phyloP scores from a whole-genome alignment of 768 basidiomycete species.

The Kwoniella mangroviensis region DNA sequence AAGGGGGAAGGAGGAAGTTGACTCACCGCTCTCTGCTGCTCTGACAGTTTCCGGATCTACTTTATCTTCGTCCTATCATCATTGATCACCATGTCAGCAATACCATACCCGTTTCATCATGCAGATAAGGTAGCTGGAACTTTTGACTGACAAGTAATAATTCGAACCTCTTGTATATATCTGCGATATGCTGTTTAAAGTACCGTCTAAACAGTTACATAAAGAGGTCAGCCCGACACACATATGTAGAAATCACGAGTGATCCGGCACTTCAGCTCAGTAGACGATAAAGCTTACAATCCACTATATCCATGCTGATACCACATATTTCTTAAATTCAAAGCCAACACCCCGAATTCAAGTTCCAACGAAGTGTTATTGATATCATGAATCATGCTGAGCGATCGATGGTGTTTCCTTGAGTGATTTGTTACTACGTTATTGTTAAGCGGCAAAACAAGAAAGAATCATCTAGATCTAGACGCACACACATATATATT shows the following conservation, averaged over 20 bases:
- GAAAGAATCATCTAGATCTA: too few relatives aligned
- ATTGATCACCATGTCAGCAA: background rate
- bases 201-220: slow-evolving; percentile 12
- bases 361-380: slow-evolving; percentile 9
- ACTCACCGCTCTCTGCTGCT: slow-evolving; percentile 21
- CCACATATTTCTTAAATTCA: slow-evolving; percentile 24
- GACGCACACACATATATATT: too few relatives aligned
- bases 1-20: too few relatives aligned
- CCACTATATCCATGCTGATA: slow-evolving; percentile 25
- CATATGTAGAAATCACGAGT: background rate
- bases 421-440: too few relatives aligned
- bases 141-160: slow-evolving; percentile 11
- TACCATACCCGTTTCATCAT: background rate
- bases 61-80: slow-evolving; percentile 21
- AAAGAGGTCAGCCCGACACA: background rate
- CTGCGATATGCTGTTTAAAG: slow-evolving; percentile 21
- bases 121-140: background rate
- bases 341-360: slow-evolving; percentile 14
- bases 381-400: slow-evolving; percentile 7
- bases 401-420: background rate
- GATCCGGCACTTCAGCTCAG: background rate
- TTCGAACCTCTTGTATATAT: slow-evolving; percentile 23
- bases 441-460: background rate
- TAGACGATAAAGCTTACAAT: slow-evolving; percentile 8
- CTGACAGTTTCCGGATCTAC: slow-evolving; percentile 11